Base-by-base conservation (phyloP, 2,329 filamentous ascomycete species). In the Aspergillus pseudoviridinutans region DNA sequence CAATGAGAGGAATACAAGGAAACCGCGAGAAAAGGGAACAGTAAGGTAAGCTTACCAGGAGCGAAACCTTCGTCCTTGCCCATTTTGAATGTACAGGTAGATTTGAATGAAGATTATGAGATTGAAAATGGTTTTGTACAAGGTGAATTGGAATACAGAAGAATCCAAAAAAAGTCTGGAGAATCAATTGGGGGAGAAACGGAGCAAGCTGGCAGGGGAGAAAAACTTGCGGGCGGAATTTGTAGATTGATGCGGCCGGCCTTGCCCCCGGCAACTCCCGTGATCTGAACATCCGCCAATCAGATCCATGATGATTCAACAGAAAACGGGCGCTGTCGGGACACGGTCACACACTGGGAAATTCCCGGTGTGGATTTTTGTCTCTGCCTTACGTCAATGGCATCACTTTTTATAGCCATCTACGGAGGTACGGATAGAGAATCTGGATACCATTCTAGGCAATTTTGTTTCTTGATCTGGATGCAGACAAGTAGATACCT, bases 51-150 rank as follows among this genome's bases (percentile, higher is more conserved):
- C 79, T 66, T 78, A 81, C 79, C 79, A 61, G 74, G 69, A 69
- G 73, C 69, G 71, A 73, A 76, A 71, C 64, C 72, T 70, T 66
- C 67, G 73, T 79, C 79, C 71, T 76, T 80, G 72, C 63, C 69
- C 72, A 74, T 72, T 72, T 65, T 74, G 69, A 68, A 63, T 53
- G 56, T 65, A 56, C 63, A 59, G 57, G 59, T 53, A 59, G 63
- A 61, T 55, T 58, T 71, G 66, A 69, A 70, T 55, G 60, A 20
- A 68, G 68, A 62, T 69, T 54, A 60, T 50, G 56, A 55, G 53
- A 53, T 51, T 58, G 55, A 49, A 57, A 59, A 61, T 56, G 50
- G 56, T 52, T 60, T 58, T 62, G 58, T 68, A 66, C 56, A 67
- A 53, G 56, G 61, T 65, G 61, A 68, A 70, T 69, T 60, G 67